Conservation (phyloP, 371 early-diverging fungal species). For the Dichotomocladium elegans region DNA sequence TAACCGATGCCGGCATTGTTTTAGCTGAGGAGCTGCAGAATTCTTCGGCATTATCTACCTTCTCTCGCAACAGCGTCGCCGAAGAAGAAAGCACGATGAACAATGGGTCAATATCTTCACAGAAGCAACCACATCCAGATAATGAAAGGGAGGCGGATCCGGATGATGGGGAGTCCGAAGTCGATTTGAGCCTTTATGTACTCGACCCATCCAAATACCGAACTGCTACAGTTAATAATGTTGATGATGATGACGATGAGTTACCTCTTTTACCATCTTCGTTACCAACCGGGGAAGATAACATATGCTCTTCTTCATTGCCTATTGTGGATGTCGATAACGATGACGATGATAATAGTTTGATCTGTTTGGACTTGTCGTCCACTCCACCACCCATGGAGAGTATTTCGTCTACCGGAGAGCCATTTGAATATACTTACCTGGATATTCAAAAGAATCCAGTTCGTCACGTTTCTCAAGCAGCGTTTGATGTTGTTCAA, state of each 20-base stretch:
- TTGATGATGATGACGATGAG: neutral
- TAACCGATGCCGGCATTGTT: constrained; percentile 71
- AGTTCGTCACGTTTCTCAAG: constrained; percentile 22
- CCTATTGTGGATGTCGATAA: no score
- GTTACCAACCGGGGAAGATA: no score
- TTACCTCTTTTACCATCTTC: neutral
- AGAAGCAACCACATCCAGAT: neutral
- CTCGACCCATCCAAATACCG: constrained; percentile 3
- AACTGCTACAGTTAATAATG: neutral
- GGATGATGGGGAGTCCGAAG: neutral
- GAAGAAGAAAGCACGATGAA: neutral
- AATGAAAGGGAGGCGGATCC: neutral
- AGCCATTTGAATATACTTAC: constrained; percentile 26
- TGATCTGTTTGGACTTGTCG: neutral
- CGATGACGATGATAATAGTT: neutral
- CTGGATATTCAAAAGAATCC: constrained; percentile 14
- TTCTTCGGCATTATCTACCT: neutral
- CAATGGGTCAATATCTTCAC: neutral
- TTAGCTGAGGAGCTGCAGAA: constrained; percentile 53
- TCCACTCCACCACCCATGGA: neutral
- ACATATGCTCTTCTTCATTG: no score
- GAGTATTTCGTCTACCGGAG: neutral
- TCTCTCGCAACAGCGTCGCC: neutral
- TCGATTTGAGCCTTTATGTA: constrained; percentile 17
- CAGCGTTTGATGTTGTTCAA: constrained; percentile 18